Base-by-base conservation (phyloP, 1,284 basidiomycete species). In the Ganoderma lucidum region DNA sequence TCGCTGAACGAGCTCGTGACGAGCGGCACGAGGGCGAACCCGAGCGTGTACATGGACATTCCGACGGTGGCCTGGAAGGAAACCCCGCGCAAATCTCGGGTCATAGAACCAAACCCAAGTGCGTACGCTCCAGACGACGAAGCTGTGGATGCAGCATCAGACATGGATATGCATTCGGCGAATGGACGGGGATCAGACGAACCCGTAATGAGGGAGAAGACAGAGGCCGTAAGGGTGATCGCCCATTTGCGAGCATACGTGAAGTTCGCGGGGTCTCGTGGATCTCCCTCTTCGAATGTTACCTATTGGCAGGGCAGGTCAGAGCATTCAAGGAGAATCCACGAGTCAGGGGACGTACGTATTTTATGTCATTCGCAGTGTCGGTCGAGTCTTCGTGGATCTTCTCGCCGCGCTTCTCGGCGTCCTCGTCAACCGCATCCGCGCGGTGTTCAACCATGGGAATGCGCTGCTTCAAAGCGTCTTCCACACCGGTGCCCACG, bases 1-100 rank as follows among this genome's bases (percentile, higher is more conserved):
- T 95, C 93, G 69, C 90, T 91, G 70, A 94, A 87, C 0, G 93
- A 91, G 0, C 92, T 90, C 0, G 91, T 85, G 3, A 93, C 83
- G 12, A 95, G 84, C 0, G 94, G 94, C 1, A 90, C 84, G n/a
- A 93, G 70, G 1, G 84, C 90, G 72, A 94, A 95, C 0, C 93
- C 93, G 41, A 93, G 81, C 3, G 87, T 84, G 78, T 86, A 94
- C 44, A 88, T 81, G 69, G 85, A 87, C 48, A 90, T 81, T 0
- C 88, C 93, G 32, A 88, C 80, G 2, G 87, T 89, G 3, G 88
- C 89, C 74, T 90, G 85, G 45, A 89, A 84, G 32, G 83, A 74
- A 0, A 87, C 89, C 67, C 87, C 87, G 45, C 87, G 83, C 19
- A 94, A 80, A 72, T 93, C 91, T 23, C 79, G 80, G 15, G 81